phyloP scores from a whole-genome alignment of 208 protist genomes.

The Leishmania gerbilli region DNA sequence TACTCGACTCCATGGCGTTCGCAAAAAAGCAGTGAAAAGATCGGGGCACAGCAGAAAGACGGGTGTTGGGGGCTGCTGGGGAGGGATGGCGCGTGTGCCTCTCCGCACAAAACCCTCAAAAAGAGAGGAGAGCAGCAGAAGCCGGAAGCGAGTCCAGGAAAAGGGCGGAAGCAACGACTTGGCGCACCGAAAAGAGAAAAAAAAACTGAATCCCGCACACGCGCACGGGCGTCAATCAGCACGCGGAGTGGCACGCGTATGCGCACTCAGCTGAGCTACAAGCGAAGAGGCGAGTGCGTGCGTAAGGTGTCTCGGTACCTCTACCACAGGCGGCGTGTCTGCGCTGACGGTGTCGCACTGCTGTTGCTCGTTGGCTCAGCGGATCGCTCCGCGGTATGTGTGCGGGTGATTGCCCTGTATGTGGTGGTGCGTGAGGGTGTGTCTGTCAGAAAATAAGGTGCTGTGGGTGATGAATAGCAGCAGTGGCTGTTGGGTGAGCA shows the following conservation, averaged over 20 bases:
- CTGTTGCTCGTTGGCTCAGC: background rate
- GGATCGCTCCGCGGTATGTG: background rate
- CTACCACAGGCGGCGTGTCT: background rate
- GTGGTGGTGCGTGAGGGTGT: background rate
- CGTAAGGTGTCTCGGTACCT: background rate
- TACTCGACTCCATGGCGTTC: conserved; percentile 16
- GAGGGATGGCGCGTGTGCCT: background rate
- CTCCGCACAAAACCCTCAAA: background rate
- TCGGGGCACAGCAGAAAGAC: background rate
- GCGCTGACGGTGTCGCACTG: background rate
- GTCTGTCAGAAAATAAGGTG: background rate
- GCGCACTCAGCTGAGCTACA: background rate
- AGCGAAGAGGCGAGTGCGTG: background rate
- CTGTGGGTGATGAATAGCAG: background rate
- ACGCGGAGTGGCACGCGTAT: background rate
- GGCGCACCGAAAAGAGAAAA: background rate
- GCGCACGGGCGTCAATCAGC: background rate
- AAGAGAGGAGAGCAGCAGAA: background rate
- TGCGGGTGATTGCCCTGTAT: background rate
- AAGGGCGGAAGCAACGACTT: background rate
- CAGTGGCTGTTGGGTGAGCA: no score
- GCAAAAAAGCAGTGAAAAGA: background rate
- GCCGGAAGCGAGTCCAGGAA: background rate
- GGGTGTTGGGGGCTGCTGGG: background rate
- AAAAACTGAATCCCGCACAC: background rate